phyloP scores from a whole-genome alignment of 1,284 basidiomycete species.

The Ganoderma resinaceum region DNA sequence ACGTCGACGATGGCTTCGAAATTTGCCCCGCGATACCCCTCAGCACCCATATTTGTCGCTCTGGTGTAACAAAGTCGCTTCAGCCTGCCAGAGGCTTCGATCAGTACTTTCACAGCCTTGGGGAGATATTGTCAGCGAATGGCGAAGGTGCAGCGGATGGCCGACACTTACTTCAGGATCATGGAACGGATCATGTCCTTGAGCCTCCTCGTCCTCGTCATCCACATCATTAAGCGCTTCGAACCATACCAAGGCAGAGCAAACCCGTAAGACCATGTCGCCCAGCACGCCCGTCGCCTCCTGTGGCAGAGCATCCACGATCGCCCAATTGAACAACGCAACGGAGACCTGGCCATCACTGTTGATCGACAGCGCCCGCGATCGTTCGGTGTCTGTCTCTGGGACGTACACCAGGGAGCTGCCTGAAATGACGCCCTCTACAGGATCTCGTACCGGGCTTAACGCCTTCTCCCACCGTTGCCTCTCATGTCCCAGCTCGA shows the following conservation, averaged over 20 bases:
- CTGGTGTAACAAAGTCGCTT: background rate
- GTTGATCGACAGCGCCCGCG: conserved; percentile 34
- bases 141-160: conserved; percentile 17
- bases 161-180: background rate
- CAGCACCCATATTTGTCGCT: conserved; percentile 4
- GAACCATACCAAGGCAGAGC: background rate
- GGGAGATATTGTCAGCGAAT: conserved; percentile 24
- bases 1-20: background rate
- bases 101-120: conserved; percentile 8
- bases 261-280: background rate
- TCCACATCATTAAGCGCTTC: conserved; percentile 5
- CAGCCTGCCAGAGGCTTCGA: background rate
- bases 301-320: conserved; percentile 20
- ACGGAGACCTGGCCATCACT: conserved; percentile 42
- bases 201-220: background rate
- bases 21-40: conserved; percentile 35
- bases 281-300: background rate
- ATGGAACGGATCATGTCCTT: background rate
- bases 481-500: background rate
- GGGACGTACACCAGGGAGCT: conserved; percentile 27
- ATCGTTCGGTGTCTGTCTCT: background rate
- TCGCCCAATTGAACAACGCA: conserved; percentile 41
- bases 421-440: background rate
- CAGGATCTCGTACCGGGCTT: background rate
- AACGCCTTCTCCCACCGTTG: background rate